Conservation (phyloP, 176 grass and related monocot genomes). For the Oryza glumipatula region DNA sequence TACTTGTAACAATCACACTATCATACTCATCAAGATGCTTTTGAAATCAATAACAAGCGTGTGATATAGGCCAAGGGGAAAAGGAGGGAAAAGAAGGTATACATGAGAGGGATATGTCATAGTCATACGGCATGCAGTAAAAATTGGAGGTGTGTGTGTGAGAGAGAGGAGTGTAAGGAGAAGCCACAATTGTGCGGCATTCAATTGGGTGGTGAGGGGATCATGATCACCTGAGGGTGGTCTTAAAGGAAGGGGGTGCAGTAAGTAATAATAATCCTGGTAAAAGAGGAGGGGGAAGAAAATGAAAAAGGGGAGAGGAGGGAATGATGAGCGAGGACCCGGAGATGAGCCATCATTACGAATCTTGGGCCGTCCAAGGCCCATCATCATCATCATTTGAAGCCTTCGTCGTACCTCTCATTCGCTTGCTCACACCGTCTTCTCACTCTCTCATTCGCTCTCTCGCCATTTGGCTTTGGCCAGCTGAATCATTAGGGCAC, state of each 20-base stretch:
- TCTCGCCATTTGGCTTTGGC: neutral
- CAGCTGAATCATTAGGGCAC: conserved; percentile 14
- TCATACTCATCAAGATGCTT: conserved; percentile 22
- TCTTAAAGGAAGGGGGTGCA: conserved; percentile 20
- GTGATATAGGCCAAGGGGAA: conserved; percentile 16
- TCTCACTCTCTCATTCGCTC: neutral
- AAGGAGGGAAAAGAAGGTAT: neutral
- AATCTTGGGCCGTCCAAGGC: conserved; percentile 96
- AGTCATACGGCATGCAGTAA: neutral
- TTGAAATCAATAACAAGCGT: conserved; percentile 23
- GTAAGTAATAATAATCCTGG: conserved; percentile 32
- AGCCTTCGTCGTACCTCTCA: conserved; percentile 32
- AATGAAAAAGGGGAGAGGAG: neutral
- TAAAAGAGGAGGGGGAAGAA: neutral
- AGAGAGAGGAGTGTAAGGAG: neutral
- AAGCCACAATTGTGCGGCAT: conserved; percentile 44
- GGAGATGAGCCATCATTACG: conserved; percentile 85
- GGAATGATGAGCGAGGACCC: conserved; percentile 66
- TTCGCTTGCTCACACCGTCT: neutral
- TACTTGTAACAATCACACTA: conserved; percentile 32
- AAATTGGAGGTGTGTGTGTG: neutral
- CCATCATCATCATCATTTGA: conserved; percentile 89
- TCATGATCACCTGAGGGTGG: conserved; percentile 34
- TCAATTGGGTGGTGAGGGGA: conserved; percentile 16
- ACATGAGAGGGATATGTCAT: neutral